phyloP scores from a whole-genome alignment of 2,329 filamentous ascomycete genomes.

The Paecilomyces fulvus region DNA sequence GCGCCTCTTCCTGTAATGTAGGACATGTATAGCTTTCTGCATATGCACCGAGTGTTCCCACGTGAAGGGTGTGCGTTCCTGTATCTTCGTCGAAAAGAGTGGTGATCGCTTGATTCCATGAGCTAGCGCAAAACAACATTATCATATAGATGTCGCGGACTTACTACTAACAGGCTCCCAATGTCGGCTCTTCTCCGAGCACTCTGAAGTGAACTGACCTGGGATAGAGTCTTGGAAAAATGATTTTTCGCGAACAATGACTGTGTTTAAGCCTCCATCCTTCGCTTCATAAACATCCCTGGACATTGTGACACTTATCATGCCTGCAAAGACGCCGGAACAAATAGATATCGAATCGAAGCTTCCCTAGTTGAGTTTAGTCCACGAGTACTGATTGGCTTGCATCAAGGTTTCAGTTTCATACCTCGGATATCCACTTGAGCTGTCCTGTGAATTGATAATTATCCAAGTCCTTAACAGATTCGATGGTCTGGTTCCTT shows the following conservation, averaged over 20 bases:
- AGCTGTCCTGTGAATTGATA: constrained; percentile 23
- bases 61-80: constrained; percentile 15
- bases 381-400: background rate
- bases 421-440: constrained; percentile 23
- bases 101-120: constrained; percentile 18
- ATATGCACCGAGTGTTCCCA: constrained; percentile 22
- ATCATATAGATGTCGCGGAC: background rate
- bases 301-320: constrained; percentile 16
- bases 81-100: constrained; percentile 7
- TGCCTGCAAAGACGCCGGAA: constrained; percentile 15
- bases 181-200: constrained; percentile 9
- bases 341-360: constrained; percentile 14
- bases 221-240: constrained; percentile 11
- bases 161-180: constrained; percentile 29
- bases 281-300: constrained; percentile 8
- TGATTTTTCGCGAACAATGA: constrained; percentile 11
- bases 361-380: constrained; percentile 11
- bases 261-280: background rate
- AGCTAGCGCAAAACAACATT: constrained; percentile 4
- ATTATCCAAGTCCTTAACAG: constrained; percentile 3
- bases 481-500: constrained; percentile 7
- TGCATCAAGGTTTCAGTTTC: constrained; percentile 1
- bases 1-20: constrained; percentile 1
- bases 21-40: constrained; percentile 11
- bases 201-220: constrained; percentile 3